These are phyloP conservation scores for Stentor coeruleus DNA, from an alignment of 73 alveolate genomes.

Conservation along the genomic window DNA sequence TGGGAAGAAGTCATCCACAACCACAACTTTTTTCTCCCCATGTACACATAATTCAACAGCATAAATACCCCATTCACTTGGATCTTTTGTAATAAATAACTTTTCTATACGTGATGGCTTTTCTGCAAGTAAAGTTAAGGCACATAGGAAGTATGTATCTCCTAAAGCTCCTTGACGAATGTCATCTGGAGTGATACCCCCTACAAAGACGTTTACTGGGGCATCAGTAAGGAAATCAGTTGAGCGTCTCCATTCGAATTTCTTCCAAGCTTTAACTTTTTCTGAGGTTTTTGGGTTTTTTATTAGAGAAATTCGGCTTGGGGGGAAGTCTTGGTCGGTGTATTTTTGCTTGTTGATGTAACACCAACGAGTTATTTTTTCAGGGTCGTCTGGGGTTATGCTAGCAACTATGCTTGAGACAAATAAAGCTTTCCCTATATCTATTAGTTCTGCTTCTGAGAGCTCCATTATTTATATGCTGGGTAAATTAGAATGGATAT, in stretches of 20 bases:
- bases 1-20: slow-evolving; percentile 81
- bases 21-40: slow-evolving; percentile 68
- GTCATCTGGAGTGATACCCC: slow-evolving; percentile 61
- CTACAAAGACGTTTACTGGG: slow-evolving; percentile 35
- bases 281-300: slow-evolving; percentile 41
- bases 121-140: slow-evolving; percentile 76
- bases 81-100: slow-evolving; percentile 64
- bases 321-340: slow-evolving; percentile 59
- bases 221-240: slow-evolving; percentile 39
- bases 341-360: slow-evolving; percentile 4
- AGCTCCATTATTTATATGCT: no score
- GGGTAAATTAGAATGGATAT: no score
- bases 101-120: slow-evolving; percentile 56
- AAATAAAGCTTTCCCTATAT: slow-evolving; percentile 52
- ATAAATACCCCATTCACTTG: slow-evolving; percentile 61
- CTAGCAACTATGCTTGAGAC: slow-evolving; percentile 47
- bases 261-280: slow-evolving; percentile 41
- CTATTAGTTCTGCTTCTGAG: slow-evolving; percentile 45
- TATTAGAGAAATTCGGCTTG: slow-evolving; percentile 41
- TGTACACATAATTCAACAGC: slow-evolving; percentile 67
- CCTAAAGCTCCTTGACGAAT: slow-evolving; percentile 90
- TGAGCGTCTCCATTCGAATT: slow-evolving; percentile 57
- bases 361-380: slow-evolving; percentile 42
- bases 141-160: slow-evolving; percentile 87
- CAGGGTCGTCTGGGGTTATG: slow-evolving; percentile 41